Evolutionary conservation across 257 asterid species (phyloP).

Genomic region (Catharanthus roseus): DNA sequence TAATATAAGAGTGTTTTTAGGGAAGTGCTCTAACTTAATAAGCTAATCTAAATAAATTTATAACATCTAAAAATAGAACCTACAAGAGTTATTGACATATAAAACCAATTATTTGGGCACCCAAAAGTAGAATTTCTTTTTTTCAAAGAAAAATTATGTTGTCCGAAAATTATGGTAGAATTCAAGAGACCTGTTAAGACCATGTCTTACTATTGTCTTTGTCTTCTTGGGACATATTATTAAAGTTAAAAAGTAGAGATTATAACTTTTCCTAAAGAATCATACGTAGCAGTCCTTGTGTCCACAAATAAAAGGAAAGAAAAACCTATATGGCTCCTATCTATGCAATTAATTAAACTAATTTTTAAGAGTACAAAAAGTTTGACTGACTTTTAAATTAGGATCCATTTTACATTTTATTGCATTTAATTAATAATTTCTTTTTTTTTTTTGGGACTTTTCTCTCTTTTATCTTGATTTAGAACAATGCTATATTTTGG

Average conservation of each 20-base stretch:
- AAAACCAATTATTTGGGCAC: neutral
- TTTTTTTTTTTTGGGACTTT: neutral
- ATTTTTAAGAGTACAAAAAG: neutral
- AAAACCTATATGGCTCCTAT: neutral
- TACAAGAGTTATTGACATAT: neutral
- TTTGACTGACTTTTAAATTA: slow-evolving; percentile 7
- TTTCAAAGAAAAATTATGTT: neutral
- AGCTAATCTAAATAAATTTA: neutral
- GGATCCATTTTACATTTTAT: neutral
- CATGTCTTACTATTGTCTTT: neutral
- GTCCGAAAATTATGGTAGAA: slow-evolving; percentile 1
- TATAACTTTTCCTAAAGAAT: slow-evolving; percentile 1
- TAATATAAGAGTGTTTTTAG: too few relatives aligned
- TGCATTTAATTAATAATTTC: too few relatives aligned
- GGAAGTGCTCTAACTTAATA: too few relatives aligned
- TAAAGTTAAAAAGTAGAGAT: slow-evolving; percentile 3
- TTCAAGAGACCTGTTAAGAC: neutral
- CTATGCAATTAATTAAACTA: neutral
- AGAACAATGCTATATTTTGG: too few relatives aligned
- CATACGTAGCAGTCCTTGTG: neutral
- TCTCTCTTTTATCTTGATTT: neutral
- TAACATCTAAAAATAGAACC: neutral
- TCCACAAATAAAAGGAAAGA: too few relatives aligned
- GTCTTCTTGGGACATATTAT: neutral
- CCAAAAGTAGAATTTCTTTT: neutral